Conservation (phyloP, 2,329 filamentous ascomycete species). For the Fusarium falciforme region DNA sequence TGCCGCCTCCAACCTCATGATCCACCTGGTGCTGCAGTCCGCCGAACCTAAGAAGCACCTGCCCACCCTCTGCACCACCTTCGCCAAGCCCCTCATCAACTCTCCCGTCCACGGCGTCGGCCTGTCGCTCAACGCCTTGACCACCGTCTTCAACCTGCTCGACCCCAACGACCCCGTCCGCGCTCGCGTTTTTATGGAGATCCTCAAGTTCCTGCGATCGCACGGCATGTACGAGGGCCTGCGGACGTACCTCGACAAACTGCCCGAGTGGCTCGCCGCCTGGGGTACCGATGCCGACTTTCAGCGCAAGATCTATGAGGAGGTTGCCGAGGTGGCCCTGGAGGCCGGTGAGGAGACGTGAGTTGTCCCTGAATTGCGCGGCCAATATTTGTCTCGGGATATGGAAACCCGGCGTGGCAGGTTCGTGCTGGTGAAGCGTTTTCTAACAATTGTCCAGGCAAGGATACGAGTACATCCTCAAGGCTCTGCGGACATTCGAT, state of each 20-base stretch:
- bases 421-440: not conserved
- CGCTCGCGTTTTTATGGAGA: constrained; percentile 90
- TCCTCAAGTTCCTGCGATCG: constrained; percentile 83
- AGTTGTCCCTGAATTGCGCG: constrained; percentile 49
- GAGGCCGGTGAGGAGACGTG: constrained; percentile 82
- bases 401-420: not conserved
- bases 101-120: constrained; percentile 87
- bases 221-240: constrained; percentile 85
- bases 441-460: constrained; percentile 54
- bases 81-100: constrained; percentile 85
- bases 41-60: constrained; percentile 88
- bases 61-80: constrained; percentile 87
- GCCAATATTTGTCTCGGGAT: not conserved
- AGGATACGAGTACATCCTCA: constrained; percentile 75
- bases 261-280: constrained; percentile 82
- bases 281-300: constrained; percentile 89
- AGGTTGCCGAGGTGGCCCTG: constrained; percentile 82
- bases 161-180: constrained; percentile 80
- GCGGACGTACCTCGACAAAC: constrained; percentile 82
- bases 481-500: constrained; percentile 71
- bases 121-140: constrained; percentile 89
- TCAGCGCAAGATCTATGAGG: constrained; percentile 84
- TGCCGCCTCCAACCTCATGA: constrained; percentile 94
- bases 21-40: constrained; percentile 91
- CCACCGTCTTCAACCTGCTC: constrained; percentile 97